These are phyloP conservation scores for Parietaria judaica DNA, from an alignment of 306 rosid genomes.

Conservation along the genomic window DNA sequence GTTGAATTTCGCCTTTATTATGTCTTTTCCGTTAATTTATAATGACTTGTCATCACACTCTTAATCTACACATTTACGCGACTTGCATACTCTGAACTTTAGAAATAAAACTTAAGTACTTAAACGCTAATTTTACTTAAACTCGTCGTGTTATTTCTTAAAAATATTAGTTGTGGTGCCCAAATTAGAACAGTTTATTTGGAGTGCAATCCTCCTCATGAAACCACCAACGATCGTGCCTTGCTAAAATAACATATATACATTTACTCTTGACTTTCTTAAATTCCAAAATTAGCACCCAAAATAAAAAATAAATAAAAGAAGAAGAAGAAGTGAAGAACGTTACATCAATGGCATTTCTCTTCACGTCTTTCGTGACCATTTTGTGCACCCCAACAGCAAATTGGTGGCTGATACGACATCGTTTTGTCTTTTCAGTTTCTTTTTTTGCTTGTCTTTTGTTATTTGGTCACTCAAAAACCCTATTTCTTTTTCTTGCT, in stretches of 20 bases:
- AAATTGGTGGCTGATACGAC: not conserved
- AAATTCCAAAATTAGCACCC: constrained; percentile 8
- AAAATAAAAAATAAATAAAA: not conserved
- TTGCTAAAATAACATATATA: not conserved
- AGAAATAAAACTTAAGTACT: too few species aligned
- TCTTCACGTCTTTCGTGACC: not conserved
- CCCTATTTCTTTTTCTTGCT: not conserved
- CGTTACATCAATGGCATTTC: not conserved
- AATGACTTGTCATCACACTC: too few species aligned
- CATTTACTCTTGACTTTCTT: not conserved
- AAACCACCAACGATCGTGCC: constrained; percentile 34
- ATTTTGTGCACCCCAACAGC: constrained; percentile 13
- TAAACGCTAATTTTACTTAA: too few species aligned
- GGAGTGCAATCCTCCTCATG: constrained; percentile 60
- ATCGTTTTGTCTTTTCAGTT: not conserved
- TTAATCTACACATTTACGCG: too few species aligned
- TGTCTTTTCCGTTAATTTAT: too few species aligned
- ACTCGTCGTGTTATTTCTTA: not conserved
- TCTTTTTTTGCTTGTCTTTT: not conserved
- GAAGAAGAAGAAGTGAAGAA: not conserved
- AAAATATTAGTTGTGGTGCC: constrained; percentile 2
- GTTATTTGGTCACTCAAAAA: not conserved
- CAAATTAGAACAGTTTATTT: not conserved
- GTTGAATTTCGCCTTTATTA: too few species aligned
- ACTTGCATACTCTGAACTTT: too few species aligned